Conservation (phyloP, 2,329 filamentous ascomycete species). For the Cryphonectria radicalis region DNA sequence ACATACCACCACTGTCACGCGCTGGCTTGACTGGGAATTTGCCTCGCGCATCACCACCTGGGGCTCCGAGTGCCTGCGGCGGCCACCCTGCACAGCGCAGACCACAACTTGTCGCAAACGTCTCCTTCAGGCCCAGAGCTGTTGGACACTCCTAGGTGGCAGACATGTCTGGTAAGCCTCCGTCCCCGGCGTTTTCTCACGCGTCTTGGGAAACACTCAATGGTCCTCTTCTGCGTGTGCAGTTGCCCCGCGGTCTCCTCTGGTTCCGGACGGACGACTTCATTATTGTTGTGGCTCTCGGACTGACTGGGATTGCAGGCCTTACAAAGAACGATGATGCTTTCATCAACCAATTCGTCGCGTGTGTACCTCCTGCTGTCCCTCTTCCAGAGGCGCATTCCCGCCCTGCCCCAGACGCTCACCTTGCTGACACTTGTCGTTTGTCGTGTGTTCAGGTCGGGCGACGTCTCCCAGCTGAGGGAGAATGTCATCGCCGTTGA, state of each 20-base stretch:
- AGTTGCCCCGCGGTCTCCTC: background rate
- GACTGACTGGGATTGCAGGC: background rate
- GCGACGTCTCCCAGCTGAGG: conserved; percentile 71
- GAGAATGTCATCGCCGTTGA: conserved; percentile 82
- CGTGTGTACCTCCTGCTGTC: background rate
- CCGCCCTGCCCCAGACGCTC: background rate
- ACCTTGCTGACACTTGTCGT: conserved; percentile 4
- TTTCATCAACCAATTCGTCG: conserved; percentile 26
- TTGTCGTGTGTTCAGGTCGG: conserved; percentile 48
- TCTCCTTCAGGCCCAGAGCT: background rate
- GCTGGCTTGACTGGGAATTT: background rate
- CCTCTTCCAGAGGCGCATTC: background rate
- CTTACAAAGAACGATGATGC: conserved; percentile 27
- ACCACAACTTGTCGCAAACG: background rate
- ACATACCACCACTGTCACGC: background rate
- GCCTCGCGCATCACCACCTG: conserved; percentile 7
- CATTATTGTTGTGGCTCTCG: background rate
- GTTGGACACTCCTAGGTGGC: background rate
- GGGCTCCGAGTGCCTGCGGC: conserved; percentile 7
- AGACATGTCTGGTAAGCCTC: conserved; percentile 20
- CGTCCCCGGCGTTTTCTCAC: background rate
- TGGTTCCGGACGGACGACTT: background rate
- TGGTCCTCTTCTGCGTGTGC: background rate
- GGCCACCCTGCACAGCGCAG: conserved; percentile 1
- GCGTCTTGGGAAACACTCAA: too few species aligned